Percentiles rank a stretch among this genome's conserved stretches.
phyloP scores from a whole-genome alignment of 352 stramenopile genomes.

The Phytophthora podocarpi region DNA sequence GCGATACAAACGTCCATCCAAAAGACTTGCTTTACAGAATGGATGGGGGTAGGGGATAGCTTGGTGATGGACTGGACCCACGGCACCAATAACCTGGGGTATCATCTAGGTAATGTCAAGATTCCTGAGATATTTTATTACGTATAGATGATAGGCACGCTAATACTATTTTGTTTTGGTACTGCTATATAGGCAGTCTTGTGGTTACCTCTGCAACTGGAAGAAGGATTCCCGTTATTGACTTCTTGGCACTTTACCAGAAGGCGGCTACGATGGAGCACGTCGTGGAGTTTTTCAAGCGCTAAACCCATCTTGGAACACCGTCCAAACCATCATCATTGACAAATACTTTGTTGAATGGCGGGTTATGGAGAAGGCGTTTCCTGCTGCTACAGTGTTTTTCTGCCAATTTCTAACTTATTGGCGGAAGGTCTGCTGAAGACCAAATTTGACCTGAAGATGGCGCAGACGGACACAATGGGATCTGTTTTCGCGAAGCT shows the following conservation, averaged over 20 bases:
- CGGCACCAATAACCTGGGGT: conserved; percentile 2
- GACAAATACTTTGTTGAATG: conserved; percentile 13
- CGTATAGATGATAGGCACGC: background rate
- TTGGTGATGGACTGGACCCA: background rate
- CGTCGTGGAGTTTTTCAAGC: conserved; percentile 29
- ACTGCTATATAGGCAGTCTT: background rate
- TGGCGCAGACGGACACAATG: background rate
- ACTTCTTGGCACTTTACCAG: conserved; percentile 26
- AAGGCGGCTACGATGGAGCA: conserved; percentile 11
- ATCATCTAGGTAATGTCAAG: conserved; percentile 1
- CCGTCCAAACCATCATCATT: conserved; percentile 2
- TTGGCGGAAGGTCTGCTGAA: conserved; percentile 2
- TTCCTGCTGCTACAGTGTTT: conserved; percentile 2
- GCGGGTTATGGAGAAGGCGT: background rate
- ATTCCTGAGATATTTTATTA: too few species aligned
- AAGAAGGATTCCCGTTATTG: conserved; percentile 16
- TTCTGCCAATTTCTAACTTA: conserved; percentile 13
- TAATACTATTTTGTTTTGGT: background rate
- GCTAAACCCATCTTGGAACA: conserved; percentile 8
- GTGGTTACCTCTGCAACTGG: conserved; percentile 24
- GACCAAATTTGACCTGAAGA: background rate
- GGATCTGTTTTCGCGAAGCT: background rate
- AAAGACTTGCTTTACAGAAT: background rate
- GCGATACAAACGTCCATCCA: background rate
- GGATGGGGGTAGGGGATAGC: background rate